phyloP scores from a whole-genome alignment of 75 land plant genomes.

The Sequoia sempervirens region DNA sequence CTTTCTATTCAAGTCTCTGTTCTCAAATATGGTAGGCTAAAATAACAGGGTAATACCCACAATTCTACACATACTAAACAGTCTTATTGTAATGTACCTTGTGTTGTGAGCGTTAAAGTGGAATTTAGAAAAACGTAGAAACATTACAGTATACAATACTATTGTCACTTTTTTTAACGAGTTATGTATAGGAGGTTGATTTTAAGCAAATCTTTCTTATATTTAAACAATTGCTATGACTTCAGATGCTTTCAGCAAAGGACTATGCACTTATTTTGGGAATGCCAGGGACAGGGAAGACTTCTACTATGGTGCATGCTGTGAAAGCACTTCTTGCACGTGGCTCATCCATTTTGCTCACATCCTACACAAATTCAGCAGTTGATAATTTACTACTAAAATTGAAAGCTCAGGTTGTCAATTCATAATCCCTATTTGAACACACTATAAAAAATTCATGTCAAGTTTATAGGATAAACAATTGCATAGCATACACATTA shows the following conservation, averaged over 20 bases:
- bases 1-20: neutral
- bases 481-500: neutral
- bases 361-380: conserved; percentile 93
- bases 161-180: neutral
- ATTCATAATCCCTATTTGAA: neutral
- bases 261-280: conserved; percentile 87
- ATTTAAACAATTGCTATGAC: neutral
- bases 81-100: neutral
- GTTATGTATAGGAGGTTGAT: neutral
- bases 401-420: conserved; percentile 72
- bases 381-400: conserved; percentile 88
- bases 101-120: neutral
- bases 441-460: neutral
- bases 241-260: conserved; percentile 79
- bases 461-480: neutral
- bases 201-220: conserved; percentile 1
- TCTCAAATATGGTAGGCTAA: neutral
- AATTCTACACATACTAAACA: neutral
- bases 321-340: conserved; percentile 80
- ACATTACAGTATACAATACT: neutral
- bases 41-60: neutral
- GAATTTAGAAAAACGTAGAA: neutral
- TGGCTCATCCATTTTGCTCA: conserved; percentile 73
- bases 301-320: conserved; percentile 93
- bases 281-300: conserved; percentile 97